Evolutionary conservation across 352 stramenopile genomes (phyloP).

Genomic region (Globisporangium apiculatum): DNA sequence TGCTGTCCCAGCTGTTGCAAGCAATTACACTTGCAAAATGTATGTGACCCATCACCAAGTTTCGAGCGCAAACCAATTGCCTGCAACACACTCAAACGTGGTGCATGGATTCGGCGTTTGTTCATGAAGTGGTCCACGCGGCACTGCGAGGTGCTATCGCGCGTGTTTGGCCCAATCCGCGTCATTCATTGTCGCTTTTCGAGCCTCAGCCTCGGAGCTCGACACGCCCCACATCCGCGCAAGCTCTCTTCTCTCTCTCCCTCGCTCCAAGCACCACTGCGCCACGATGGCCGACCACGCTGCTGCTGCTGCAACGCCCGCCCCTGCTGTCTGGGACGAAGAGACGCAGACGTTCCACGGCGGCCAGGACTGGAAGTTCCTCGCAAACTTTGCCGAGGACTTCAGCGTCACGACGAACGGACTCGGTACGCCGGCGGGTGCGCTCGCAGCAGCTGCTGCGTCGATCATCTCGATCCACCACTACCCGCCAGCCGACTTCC

Average conservation of each 20-base stretch:
- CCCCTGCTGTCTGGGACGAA: slow-evolving; percentile 60
- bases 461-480: slow-evolving; percentile 83
- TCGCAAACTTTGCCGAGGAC: slow-evolving; percentile 84
- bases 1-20: background rate
- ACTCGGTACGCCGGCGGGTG: slow-evolving; percentile 66
- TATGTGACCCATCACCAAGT: background rate
- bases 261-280: background rate
- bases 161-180: background rate
- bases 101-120: background rate
- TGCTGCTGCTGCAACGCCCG: background rate
- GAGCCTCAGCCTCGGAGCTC: background rate
- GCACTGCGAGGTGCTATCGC: background rate
- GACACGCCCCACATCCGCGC: too few relatives aligned
- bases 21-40: background rate
- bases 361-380: slow-evolving; percentile 89
- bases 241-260: background rate
- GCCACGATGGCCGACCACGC: slow-evolving; percentile 7
- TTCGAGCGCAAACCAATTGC: background rate
- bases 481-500: slow-evolving; percentile 87
- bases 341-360: slow-evolving; percentile 88
- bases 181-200: slow-evolving; percentile 8
- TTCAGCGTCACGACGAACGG: slow-evolving; percentile 89
- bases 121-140: background rate
- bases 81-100: background rate
- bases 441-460: slow-evolving; percentile 57